Evolutionary conservation across 2,329 filamentous ascomycete genomes (phyloP).

Genomic region (Fusarium setosum): DNA sequence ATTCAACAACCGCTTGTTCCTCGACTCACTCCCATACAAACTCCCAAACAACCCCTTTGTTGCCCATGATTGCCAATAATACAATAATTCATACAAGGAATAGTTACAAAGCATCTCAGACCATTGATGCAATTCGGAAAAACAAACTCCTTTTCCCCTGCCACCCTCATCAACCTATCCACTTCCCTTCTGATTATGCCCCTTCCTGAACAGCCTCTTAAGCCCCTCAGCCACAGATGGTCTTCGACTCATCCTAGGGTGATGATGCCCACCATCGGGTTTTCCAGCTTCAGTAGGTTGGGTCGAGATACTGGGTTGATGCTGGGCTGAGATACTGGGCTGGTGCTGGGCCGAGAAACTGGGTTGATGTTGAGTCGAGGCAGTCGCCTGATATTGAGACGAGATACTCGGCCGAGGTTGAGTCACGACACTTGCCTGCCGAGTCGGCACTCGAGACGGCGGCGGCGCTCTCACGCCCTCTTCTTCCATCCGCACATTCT

Average conservation of each 20-base stretch:
- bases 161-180: background rate
- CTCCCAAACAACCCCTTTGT: too few relatives aligned
- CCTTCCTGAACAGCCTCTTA: slow-evolving; percentile 54
- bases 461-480: slow-evolving; percentile 8
- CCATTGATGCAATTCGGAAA: too few relatives aligned
- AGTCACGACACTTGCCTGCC: slow-evolving; percentile 13
- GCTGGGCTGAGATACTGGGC: too few relatives aligned
- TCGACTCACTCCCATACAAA: too few relatives aligned
- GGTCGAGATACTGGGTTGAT: too few relatives aligned
- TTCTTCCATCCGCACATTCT: slow-evolving; percentile 1
- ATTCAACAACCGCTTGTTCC: background rate
- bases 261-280: slow-evolving; percentile 10
- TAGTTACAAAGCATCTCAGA: too few relatives aligned
- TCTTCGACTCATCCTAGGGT: slow-evolving; percentile 40
- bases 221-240: slow-evolving; percentile 52
- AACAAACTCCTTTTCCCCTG: background rate
- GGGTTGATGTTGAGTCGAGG: too few relatives aligned
- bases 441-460: slow-evolving; percentile 1
- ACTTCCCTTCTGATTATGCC: slow-evolving; percentile 17
- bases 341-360: too few relatives aligned
- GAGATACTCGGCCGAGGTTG: too few relatives aligned
- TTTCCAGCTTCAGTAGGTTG: slow-evolving; percentile 4
- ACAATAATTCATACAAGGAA: background rate
- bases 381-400: too few relatives aligned
- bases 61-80: background rate